Evolutionary conservation across 768 basidiomycete genomes (phyloP).

Genomic region (Suillus luteus): DNA sequence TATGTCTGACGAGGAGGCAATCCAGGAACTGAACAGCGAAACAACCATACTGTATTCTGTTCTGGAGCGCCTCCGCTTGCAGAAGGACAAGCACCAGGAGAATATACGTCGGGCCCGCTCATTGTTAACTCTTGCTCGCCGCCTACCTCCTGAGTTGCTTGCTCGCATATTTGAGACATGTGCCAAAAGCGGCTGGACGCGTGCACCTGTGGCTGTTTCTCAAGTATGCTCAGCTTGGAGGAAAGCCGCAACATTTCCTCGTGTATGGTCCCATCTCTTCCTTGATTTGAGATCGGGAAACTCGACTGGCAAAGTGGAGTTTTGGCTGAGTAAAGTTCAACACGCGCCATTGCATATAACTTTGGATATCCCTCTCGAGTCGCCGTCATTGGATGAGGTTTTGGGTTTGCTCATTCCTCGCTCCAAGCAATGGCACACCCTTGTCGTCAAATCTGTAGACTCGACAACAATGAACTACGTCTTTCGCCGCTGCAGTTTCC

Average conservation of each 20-base stretch:
- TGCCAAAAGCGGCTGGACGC: slow-evolving; percentile 51
- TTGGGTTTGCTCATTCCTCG: slow-evolving; percentile 44
- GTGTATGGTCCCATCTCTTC: slow-evolving; percentile 59
- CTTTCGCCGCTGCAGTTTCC: slow-evolving; percentile 37
- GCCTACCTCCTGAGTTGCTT: slow-evolving; percentile 56
- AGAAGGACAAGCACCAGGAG: slow-evolving; percentile 43
- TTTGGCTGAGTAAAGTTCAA: slow-evolving; percentile 54
- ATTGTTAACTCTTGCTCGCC: slow-evolving; percentile 55
- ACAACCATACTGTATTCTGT: slow-evolving; percentile 43
- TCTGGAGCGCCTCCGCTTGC: slow-evolving; percentile 44
- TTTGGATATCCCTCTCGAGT: slow-evolving; percentile 39
- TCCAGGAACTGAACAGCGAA: slow-evolving; percentile 43
- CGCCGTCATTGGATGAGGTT: slow-evolving; percentile 33
- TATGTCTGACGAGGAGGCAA: slow-evolving; percentile 41
- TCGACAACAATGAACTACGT: slow-evolving; percentile 42
- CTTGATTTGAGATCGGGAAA: slow-evolving; percentile 48
- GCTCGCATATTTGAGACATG: slow-evolving; percentile 55
- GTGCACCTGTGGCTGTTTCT: slow-evolving; percentile 55
- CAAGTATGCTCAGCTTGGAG: slow-evolving; percentile 65
- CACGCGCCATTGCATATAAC: slow-evolving; percentile 47
- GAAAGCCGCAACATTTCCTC: slow-evolving; percentile 49
- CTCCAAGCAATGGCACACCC: slow-evolving; percentile 44
- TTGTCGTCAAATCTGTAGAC: slow-evolving; percentile 42
- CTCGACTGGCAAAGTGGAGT: slow-evolving; percentile 42
- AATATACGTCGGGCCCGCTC: slow-evolving; percentile 47